Percentiles rank a stretch among this genome's conserved stretches.
Conservation (phyloP, 2,329 filamentous ascomycete genomes). For the Dissoconium aciculare region DNA sequence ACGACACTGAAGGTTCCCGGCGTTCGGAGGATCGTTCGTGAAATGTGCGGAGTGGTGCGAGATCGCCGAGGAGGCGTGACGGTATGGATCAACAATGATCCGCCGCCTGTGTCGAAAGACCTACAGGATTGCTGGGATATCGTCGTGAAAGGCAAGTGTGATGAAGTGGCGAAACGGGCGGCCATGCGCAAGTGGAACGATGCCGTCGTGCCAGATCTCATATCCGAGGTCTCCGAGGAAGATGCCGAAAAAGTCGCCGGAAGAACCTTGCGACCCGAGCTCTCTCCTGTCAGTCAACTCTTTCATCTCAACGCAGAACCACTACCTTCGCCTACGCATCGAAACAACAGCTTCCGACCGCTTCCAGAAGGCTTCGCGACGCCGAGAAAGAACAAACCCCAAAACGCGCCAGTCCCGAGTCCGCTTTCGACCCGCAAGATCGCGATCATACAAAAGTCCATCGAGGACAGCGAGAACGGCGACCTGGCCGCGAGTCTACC, state of each 20-base stretch:
- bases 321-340: constrained; percentile 13
- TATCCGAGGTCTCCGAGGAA: constrained; percentile 32
- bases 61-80: constrained; percentile 61
- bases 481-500: constrained; percentile 14
- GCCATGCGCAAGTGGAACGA: constrained; percentile 47
- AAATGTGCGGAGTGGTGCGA: constrained; percentile 78
- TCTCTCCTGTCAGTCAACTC: constrained; percentile 7
- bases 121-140: constrained; percentile 90
- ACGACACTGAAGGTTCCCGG: constrained; percentile 93
- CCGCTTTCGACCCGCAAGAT: constrained; percentile 3
- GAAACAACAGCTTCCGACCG: constrained; percentile 22
- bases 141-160: constrained; percentile 72
- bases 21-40: constrained; percentile 73
- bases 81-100: constrained; percentile 86
- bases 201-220: constrained; percentile 22
- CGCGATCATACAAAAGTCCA: constrained; percentile 15
- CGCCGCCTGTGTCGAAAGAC: constrained; percentile 66
- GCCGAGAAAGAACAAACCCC: constrained; percentile 3
- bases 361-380: constrained; percentile 10
- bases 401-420: constrained; percentile 10
- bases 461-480: constrained; percentile 11
- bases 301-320: constrained; percentile 8
- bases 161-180: constrained; percentile 66
- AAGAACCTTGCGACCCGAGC: constrained; percentile 16
- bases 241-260: constrained; percentile 28